A percentile compares a stretch with the other conserved stretches of the same genome.
phyloP scores from a whole-genome alignment of 2,329 filamentous ascomycete species.

The Celoporthe dispersa region DNA sequence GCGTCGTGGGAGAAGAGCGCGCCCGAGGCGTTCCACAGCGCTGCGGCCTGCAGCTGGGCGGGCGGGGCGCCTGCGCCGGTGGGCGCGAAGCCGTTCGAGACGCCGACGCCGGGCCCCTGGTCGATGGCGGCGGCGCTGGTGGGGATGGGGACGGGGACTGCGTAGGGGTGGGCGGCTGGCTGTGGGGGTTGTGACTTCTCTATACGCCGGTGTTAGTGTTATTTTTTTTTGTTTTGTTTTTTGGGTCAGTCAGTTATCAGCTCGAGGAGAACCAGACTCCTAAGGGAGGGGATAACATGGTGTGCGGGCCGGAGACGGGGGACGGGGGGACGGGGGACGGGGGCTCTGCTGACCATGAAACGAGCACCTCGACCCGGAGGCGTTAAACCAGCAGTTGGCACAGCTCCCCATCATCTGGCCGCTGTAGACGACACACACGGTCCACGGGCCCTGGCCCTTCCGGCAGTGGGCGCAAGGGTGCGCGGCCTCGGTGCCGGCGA shows the following conservation, averaged over 20 bases:
- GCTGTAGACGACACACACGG: slow-evolving; percentile 60
- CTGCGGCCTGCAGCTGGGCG: slow-evolving; percentile 30
- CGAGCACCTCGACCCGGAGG: slow-evolving; percentile 62
- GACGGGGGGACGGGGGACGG: too few relatives aligned
- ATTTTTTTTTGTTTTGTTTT: too few relatives aligned
- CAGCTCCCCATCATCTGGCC: slow-evolving; percentile 66
- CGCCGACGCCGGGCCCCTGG: slow-evolving; percentile 33
- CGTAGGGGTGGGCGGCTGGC: slow-evolving; percentile 25
- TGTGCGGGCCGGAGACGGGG: too few relatives aligned
- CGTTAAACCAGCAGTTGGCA: slow-evolving; percentile 68
- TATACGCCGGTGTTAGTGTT: too few relatives aligned
- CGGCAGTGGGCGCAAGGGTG: slow-evolving; percentile 64
- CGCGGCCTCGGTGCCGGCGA: slow-evolving; percentile 53
- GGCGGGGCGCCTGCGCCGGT: slow-evolving; percentile 25
- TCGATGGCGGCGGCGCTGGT: slow-evolving; percentile 13
- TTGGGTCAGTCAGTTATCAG: too few relatives aligned
- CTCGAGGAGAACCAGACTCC: too few relatives aligned
- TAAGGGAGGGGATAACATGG: too few relatives aligned
- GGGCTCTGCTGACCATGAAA: slow-evolving; percentile 62
- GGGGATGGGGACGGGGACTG: slow-evolving; percentile 23
- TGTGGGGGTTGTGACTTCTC: slow-evolving; percentile 26
- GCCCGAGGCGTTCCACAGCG: slow-evolving; percentile 28
- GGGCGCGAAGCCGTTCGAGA: neutral
- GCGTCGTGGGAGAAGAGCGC: slow-evolving; percentile 39
- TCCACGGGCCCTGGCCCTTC: slow-evolving; percentile 65